Conservation (phyloP, 2,329 filamentous ascomycete genomes). For the Tolypocladium sp. region DNA sequence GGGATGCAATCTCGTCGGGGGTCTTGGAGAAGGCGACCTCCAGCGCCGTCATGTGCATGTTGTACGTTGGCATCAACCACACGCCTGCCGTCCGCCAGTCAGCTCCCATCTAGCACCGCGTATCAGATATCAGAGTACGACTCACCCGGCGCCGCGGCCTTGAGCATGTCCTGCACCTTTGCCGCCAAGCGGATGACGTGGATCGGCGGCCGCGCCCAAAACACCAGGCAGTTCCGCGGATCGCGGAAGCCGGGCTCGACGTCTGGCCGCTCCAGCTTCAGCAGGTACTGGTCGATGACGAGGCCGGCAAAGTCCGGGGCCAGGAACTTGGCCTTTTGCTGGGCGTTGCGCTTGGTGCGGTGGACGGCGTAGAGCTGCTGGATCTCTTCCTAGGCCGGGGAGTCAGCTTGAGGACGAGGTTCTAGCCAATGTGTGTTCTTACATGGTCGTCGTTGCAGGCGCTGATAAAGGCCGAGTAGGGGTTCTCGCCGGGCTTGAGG, state of each 20-base stretch:
- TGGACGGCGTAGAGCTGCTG: slow-evolving; percentile 67
- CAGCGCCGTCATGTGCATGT: slow-evolving; percentile 76
- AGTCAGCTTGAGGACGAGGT: neutral
- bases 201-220: slow-evolving; percentile 78
- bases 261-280: slow-evolving; percentile 55
- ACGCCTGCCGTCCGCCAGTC: slow-evolving; percentile 41
- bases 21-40: slow-evolving; percentile 79
- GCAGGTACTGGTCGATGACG: slow-evolving; percentile 66
- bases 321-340: slow-evolving; percentile 68
- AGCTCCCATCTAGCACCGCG: neutral
- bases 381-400: slow-evolving; percentile 45
- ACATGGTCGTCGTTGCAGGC: slow-evolving; percentile 60
- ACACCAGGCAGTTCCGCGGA: slow-evolving; percentile 70
- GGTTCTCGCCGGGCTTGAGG: slow-evolving; percentile 52
- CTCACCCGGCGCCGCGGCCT: slow-evolving; percentile 60
- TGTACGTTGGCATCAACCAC: slow-evolving; percentile 76
- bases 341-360: slow-evolving; percentile 62
- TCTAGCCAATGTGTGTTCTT: slow-evolving; percentile 15
- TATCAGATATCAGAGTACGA: neutral
- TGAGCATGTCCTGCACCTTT: slow-evolving; percentile 59
- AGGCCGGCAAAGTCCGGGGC: slow-evolving; percentile 59
- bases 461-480: slow-evolving; percentile 65
- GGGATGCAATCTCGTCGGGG: slow-evolving; percentile 52
- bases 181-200: slow-evolving; percentile 59
- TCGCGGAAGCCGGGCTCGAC: slow-evolving; percentile 64